Conservation (phyloP, 148 eudicot genomes). For the Fallopia convolvulus region DNA sequence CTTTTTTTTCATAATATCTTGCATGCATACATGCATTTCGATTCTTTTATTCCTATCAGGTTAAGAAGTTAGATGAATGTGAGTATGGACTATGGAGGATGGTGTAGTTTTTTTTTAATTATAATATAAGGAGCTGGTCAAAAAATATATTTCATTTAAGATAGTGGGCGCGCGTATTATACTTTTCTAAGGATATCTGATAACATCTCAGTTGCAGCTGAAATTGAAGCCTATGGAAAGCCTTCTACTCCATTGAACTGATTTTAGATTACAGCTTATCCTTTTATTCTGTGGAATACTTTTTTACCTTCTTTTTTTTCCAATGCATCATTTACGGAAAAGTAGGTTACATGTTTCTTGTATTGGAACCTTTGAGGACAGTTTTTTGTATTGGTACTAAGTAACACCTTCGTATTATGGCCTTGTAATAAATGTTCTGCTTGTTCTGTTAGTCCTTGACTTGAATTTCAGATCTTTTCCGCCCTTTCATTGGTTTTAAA, state of each 20-base stretch:
- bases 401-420: background rate
- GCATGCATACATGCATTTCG: background rate
- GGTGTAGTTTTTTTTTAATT: background rate
- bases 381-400: background rate
- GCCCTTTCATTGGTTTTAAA: slow-evolving; percentile 90
- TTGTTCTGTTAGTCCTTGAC: slow-evolving; percentile 44
- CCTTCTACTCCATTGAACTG: too few relatives aligned
- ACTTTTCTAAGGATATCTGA: too few relatives aligned
- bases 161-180: too few relatives aligned
- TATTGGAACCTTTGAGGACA: background rate
- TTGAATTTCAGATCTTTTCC: slow-evolving; percentile 67
- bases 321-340: too few relatives aligned
- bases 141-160: too few relatives aligned
- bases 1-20: slow-evolving; percentile 23
- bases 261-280: too few relatives aligned
- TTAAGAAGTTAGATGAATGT: background rate
- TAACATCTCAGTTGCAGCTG: too few relatives aligned
- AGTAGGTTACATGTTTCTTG: too few relatives aligned
- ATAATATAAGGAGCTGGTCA: too few relatives aligned
- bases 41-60: background rate
- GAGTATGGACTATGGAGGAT: background rate
- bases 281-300: too few relatives aligned
- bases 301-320: too few relatives aligned
- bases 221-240: too few relatives aligned
- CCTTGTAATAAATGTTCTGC: background rate